A percentile compares a stretch with the other conserved stretches of the same genome.
Evolutionary conservation across 2,329 filamentous ascomycete genomes (phyloP).

Genomic region (Phyllosticta citribraziliensis): DNA sequence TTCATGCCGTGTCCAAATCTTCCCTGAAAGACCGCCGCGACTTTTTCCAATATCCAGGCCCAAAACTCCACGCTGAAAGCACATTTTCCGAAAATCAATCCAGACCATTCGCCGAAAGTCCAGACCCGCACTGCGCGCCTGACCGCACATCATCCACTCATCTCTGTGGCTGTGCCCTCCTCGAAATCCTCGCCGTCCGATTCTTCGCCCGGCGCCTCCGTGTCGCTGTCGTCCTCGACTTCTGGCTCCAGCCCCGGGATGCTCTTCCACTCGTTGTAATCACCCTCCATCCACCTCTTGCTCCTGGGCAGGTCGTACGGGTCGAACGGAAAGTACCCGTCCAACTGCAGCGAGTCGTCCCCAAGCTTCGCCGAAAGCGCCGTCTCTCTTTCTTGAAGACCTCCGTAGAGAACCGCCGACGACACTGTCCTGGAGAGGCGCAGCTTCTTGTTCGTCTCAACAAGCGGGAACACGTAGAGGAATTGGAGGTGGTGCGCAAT

Average conservation of each 20-base stretch:
- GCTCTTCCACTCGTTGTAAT: constrained; percentile 29
- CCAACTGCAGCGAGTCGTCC: constrained; percentile 74
- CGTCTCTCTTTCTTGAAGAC: constrained; percentile 43
- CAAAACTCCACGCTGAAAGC: constrained; percentile 9
- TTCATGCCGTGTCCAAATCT: background rate
- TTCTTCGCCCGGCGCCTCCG: constrained; percentile 19
- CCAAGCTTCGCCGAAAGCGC: constrained; percentile 47
- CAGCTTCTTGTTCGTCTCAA: constrained; percentile 88
- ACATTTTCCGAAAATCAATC: background rate
- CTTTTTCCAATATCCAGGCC: background rate
- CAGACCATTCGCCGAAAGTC: background rate
- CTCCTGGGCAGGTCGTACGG: constrained; percentile 86
- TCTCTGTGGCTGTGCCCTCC: constrained; percentile 14
- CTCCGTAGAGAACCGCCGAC: constrained; percentile 34
- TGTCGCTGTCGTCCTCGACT: constrained; percentile 30
- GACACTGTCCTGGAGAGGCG: constrained; percentile 63
- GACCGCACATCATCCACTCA: constrained; percentile 5
- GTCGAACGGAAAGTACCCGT: constrained; percentile 95
- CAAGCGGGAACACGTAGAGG: constrained; percentile 76
- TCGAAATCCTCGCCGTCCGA: constrained; percentile 20
- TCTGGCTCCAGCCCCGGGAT: constrained; percentile 28
- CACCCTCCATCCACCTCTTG: constrained; percentile 71
- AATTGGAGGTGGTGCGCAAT: constrained; percentile 78
- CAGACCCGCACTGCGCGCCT: background rate
- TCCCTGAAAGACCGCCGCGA: background rate